Evolutionary conservation across 495 filamentous ascomycete genomes (phyloP).

Genomic region (Staphylotrichum longicolle): DNA sequence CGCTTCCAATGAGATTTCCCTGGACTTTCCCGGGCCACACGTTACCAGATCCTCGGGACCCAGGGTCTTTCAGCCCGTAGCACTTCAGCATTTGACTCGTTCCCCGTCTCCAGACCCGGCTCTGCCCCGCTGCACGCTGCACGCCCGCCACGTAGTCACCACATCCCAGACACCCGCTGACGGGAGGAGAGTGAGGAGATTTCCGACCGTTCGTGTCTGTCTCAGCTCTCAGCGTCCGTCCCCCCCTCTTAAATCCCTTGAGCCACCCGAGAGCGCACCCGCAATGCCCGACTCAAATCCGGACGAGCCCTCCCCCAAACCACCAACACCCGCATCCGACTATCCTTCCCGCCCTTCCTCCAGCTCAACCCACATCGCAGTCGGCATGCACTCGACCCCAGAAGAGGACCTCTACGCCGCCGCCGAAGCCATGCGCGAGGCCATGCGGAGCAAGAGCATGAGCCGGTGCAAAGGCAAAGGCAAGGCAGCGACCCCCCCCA

Average conservation of each 20-base stretch:
- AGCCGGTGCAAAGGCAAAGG: not conserved
- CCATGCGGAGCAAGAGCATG: not conserved
- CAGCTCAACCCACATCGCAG: constrained; percentile 13
- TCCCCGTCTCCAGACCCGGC: too few relatives aligned
- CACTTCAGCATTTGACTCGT: not conserved
- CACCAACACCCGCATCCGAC: not conserved
- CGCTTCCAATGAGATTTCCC: constrained; percentile 11
- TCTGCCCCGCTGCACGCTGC: not conserved
- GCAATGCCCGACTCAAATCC: not conserved
- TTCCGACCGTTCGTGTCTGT: not conserved
- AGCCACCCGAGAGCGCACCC: not conserved
- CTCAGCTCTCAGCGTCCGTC: too few relatives aligned
- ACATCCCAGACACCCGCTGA: not conserved
- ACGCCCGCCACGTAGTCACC: constrained; percentile 3
- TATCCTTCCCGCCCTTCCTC: not conserved
- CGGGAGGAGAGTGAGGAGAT: not conserved
- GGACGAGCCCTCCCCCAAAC: not conserved
- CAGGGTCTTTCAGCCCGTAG: not conserved
- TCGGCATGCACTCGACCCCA: constrained; percentile 1
- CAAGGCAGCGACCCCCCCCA: not conserved
- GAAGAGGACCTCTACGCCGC: constrained; percentile 16
- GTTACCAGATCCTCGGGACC: constrained; percentile 18
- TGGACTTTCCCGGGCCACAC: constrained; percentile 15
- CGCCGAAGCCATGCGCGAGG: constrained; percentile 2
- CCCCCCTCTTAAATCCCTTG: not conserved